phyloP scores from a whole-genome alignment of 2,329 filamentous ascomycete genomes.

The Aspergillus quadricinctus region DNA sequence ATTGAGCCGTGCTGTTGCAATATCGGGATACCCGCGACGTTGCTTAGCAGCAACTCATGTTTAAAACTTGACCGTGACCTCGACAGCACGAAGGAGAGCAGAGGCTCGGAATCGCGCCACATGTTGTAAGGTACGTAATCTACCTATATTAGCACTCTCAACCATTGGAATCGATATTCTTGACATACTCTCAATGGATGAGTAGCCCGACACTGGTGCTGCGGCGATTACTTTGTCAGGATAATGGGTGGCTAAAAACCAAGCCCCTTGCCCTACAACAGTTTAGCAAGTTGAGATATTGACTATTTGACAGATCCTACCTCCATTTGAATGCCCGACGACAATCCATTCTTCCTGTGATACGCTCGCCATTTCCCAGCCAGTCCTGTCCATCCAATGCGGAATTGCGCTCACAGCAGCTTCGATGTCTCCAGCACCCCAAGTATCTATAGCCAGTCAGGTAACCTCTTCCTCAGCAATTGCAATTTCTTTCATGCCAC shows the following conservation, averaged over 20 bases:
- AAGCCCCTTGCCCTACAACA: constrained; percentile 49
- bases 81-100: constrained; percentile 45
- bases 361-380: constrained; percentile 47
- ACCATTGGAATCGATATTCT: not conserved
- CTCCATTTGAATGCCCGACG: constrained; percentile 57
- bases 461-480: not conserved
- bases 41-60: constrained; percentile 52
- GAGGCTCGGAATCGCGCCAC: constrained; percentile 53
- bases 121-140: constrained; percentile 56
- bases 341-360: constrained; percentile 49
- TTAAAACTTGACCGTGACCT: constrained; percentile 50
- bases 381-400: constrained; percentile 46
- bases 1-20: constrained; percentile 53
- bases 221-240: constrained; percentile 55
- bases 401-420: constrained; percentile 48
- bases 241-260: constrained; percentile 53
- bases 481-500: not conserved
- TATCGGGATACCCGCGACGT: constrained; percentile 50
- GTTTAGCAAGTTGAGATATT: not conserved
- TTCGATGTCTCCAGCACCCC: constrained; percentile 55
- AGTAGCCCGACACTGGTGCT: constrained; percentile 55
- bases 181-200: constrained; percentile 48
- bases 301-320: constrained; percentile 15
- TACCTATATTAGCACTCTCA: constrained; percentile 15
- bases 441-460: constrained; percentile 38